Evolutionary conservation across 78 protist species (phyloP), one percentile per base, ranked within the genome.

Genomic region (Thecamonas trahens): DNA sequence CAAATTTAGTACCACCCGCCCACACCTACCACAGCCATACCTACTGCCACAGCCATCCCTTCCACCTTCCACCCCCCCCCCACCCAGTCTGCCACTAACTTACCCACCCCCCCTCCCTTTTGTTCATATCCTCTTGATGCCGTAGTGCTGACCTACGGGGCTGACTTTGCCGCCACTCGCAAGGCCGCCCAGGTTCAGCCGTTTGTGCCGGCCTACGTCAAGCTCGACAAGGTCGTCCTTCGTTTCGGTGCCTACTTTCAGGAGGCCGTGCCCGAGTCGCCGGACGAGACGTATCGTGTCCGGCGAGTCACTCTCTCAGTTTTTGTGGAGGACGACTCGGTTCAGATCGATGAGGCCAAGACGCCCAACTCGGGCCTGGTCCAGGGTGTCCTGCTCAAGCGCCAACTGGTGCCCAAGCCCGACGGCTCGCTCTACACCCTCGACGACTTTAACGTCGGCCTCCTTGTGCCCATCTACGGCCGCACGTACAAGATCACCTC

Each of bases 401-500:
- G 85, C 20, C 80, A 72, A 37, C 35, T 42, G 24, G 39, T 70
- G 24, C 67, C 73, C 8, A 34, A 53, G 35, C 6, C 15, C 39
- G 45, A n/a, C 45, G 47, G 53, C 37, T 40, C 35, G 17, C 3
- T 14, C 29, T 67, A 42, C 32, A 1, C 61, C 26, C 26, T 3
- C 14, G 54, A 47, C 26, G 88, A 90, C 57, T 65, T 91, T 8
- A 3, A 0, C 26, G 54, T 91, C 31, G 92, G 90, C 22, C 7
- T 2, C 52, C 35, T 29, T 42, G 37, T 91, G 14, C 6, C 0
- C 37, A 0, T 85, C 31, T 80, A 66, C 74, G 77, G 85, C 20
- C 53, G 66, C 61, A 52, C 38, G 26, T 59, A 77, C 62, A 62
- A 28, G 57, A 34, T 81, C 29, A n/a, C n/a, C 34, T 70, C 58